Evolutionary conservation across 495 filamentous ascomycete genomes (phyloP).

Genomic region (Annulohypoxylon bovei): DNA sequence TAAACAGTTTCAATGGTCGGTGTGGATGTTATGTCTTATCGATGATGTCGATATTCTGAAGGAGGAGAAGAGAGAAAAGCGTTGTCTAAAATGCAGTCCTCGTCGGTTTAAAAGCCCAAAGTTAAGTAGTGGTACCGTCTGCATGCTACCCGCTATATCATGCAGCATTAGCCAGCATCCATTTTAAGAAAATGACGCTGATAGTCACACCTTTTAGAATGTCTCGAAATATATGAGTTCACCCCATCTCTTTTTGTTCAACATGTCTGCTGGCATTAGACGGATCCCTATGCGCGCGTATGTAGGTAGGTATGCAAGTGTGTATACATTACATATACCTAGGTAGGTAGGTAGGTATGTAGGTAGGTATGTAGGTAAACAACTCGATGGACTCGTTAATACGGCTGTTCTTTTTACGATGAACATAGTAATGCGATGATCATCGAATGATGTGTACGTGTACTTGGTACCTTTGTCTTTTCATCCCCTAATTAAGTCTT

Average conservation of each 20-base stretch:
- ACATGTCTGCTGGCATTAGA: slow-evolving; percentile 11
- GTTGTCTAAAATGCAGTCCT: neutral
- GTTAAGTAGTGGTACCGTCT: slow-evolving; percentile 15
- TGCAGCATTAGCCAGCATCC: slow-evolving; percentile 21
- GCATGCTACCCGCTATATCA: slow-evolving; percentile 21
- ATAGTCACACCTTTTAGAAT: slow-evolving; percentile 10
- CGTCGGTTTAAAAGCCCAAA: neutral
- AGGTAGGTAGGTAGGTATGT: neutral
- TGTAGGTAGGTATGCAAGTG: slow-evolving; percentile 18
- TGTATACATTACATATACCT: neutral
- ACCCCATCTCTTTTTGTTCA: neutral
- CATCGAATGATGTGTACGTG: slow-evolving; percentile 35
- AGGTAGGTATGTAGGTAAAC: neutral
- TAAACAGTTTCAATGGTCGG: too few relatives aligned
- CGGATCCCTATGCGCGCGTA: neutral
- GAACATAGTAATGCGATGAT: slow-evolving; percentile 37
- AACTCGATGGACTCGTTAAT: neutral
- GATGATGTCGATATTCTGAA: slow-evolving; percentile 13
- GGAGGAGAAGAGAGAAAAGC: neutral
- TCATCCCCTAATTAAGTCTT: slow-evolving; percentile 23
- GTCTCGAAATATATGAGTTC: slow-evolving; percentile 8
- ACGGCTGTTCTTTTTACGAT: slow-evolving; percentile 3
- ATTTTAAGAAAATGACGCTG: slow-evolving; percentile 30
- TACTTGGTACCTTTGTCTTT: slow-evolving; percentile 9
- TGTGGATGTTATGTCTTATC: slow-evolving; percentile 9